A percentile compares a stretch with the other conserved stretches of the same genome.
phyloP scores from a whole-genome alignment of 345 rosid species.

The Corchorus capsularis region DNA sequence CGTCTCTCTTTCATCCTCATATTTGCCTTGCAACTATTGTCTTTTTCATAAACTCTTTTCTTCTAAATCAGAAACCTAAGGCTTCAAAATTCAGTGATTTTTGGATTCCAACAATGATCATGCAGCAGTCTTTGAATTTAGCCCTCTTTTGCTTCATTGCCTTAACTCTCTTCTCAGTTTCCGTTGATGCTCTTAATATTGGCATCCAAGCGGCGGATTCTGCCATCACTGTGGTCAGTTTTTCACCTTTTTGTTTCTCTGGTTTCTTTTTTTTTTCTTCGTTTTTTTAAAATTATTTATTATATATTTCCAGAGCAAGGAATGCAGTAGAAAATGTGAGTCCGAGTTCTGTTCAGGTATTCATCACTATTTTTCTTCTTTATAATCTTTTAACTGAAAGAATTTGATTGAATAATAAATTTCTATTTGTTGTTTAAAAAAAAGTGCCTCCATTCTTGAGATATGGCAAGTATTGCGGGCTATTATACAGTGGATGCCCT shows the following conservation, averaged over 20 bases:
- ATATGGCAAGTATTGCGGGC: constrained; percentile 92
- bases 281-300: neutral
- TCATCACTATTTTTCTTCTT: neutral
- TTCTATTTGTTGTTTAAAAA: neutral
- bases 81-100: constrained; percentile 10
- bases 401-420: neutral
- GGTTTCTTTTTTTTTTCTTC: neutral
- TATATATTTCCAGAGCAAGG: constrained; percentile 51
- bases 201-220: constrained; percentile 61
- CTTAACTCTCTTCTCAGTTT: constrained; percentile 24
- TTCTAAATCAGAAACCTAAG: constrained; percentile 12
- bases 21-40: neutral
- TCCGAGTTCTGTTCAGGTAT: constrained; percentile 83
- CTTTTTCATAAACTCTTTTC: neutral
- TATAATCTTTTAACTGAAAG: neutral
- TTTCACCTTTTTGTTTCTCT: neutral
- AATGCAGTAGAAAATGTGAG: constrained; percentile 85
- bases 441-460: constrained; percentile 87
- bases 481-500: constrained; percentile 85
- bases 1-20: neutral
- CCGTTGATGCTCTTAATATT: constrained; percentile 59
- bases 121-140: neutral
- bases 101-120: neutral
- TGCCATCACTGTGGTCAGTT: constrained; percentile 53
- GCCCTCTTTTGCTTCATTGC: neutral